These are phyloP conservation scores for Wickerhamomyces ciferrii DNA, from an alignment of 805 yeast genomes.

Conservation along the genomic window DNA sequence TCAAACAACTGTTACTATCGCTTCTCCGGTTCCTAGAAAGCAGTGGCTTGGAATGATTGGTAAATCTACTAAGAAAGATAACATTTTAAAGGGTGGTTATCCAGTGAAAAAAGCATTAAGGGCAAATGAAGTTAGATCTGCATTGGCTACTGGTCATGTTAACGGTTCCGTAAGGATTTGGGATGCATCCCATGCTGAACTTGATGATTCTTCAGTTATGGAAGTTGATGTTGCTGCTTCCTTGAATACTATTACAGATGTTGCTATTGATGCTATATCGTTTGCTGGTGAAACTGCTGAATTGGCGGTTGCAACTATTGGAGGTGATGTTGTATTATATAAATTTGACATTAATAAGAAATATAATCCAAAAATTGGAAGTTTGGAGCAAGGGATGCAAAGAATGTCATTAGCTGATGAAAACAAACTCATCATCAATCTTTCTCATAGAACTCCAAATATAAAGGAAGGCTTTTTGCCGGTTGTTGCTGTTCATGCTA, in stretches of 20 bases:
- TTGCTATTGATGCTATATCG: slow-evolving; percentile 53
- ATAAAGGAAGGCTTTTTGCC: slow-evolving; percentile 63
- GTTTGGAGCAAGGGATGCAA: slow-evolving; percentile 24
- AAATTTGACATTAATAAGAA: slow-evolving; percentile 55
- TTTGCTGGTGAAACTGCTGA: slow-evolving; percentile 78
- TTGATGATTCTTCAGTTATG: slow-evolving; percentile 51
- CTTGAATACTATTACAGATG: slow-evolving; percentile 37
- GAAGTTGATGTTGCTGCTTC: slow-evolving; percentile 53
- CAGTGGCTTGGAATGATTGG: slow-evolving; percentile 80
- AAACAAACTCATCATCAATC: slow-evolving; percentile 35
- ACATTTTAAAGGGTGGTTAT: slow-evolving; percentile 75
- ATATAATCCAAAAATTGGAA: slow-evolving; percentile 31
- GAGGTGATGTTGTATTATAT: slow-evolving; percentile 74
- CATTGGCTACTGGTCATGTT: slow-evolving; percentile 78
- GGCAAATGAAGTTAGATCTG: slow-evolving; percentile 45
- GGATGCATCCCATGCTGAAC: slow-evolving; percentile 78
- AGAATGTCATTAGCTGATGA: slow-evolving; percentile 22
- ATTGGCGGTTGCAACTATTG: slow-evolving; percentile 57
- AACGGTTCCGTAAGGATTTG: slow-evolving; percentile 80
- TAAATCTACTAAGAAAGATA: slow-evolving; percentile 33
- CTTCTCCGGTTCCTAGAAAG: slow-evolving; percentile 52
- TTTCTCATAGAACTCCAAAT: slow-evolving; percentile 49
- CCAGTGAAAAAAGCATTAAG: slow-evolving; percentile 49
- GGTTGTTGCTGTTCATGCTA: slow-evolving; percentile 36
- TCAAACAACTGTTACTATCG: slow-evolving; percentile 48